phyloP scores from a whole-genome alignment of 768 basidiomycete species.

The Rhizopogon vesiculosus region DNA sequence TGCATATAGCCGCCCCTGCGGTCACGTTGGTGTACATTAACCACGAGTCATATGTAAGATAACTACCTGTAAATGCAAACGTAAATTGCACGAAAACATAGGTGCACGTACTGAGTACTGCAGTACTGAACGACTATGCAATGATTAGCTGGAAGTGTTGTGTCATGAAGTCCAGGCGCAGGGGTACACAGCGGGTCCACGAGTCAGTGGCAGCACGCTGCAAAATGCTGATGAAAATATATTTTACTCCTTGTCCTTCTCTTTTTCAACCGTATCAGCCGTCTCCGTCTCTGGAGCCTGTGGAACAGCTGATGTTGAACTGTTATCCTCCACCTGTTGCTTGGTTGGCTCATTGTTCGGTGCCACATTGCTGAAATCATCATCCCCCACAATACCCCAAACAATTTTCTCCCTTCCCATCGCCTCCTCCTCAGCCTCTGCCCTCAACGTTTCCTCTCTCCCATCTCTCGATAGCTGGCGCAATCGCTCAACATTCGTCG shows the following conservation, averaged over 20 bases:
- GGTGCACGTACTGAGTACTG: background rate
- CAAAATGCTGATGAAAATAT: background rate
- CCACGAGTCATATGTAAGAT: no score
- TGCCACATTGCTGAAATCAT: background rate
- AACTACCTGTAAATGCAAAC: background rate
- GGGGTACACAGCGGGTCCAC: background rate
- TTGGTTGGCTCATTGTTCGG: background rate
- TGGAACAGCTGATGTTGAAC: background rate
- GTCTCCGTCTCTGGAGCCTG: background rate
- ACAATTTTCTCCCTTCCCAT: conserved; percentile 45
- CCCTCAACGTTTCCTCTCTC: conserved; percentile 32
- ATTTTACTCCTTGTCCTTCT: background rate
- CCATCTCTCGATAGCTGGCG: conserved; percentile 47
- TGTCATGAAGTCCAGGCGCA: background rate
- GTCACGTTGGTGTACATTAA: no score
- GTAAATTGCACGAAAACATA: background rate
- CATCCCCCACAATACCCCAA: conserved; percentile 17
- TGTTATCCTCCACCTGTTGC: background rate
- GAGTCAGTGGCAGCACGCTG: background rate
- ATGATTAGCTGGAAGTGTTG: background rate
- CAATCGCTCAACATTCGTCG: conserved; percentile 31
- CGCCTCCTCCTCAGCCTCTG: conserved; percentile 27
- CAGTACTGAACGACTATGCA: background rate
- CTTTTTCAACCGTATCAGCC: background rate
- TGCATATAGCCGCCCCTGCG: no score